Base-by-base conservation (phyloP, 139 green algal species). In the Diplosphaera chodatii region DNA sequence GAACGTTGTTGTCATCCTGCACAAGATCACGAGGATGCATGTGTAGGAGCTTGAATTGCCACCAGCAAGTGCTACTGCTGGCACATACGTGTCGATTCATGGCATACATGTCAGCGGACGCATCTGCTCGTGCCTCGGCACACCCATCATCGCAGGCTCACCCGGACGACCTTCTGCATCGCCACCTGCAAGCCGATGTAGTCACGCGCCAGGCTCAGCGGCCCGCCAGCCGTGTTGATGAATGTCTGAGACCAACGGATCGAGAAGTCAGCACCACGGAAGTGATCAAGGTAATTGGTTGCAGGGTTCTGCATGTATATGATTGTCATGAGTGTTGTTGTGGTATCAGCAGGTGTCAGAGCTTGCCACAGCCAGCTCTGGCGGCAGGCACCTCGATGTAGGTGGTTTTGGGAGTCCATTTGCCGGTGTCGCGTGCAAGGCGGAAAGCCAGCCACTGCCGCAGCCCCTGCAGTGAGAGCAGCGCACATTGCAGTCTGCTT, bases 391-490 rank as follows among this genome's bases (percentile, higher is more conserved):
- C 71, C 71, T 76, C 71, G 55, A 41, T 65, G 63, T 65, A 76
- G 2, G 48, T 32, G 1, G 71, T 76, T 28, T 34, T 34, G 2
- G 71, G 71, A 6, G 32, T 37, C 63, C 62, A 76, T 33, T 67
- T 37, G 40, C 63, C 71, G 18, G 34, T n/a, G 1, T 27, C 40
- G 22, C 63, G 23, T 1, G 55, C 67, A 25, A 74, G 18, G 37
- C 64, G 40, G 65, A 67, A 76, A 1, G 66, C 56, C 66, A 73
- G 18, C n/a, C 30, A 78, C 27, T 78, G 40, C 32, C 71, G 66
- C 73, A 78, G 73, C 2, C 73, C 67, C 48, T 59, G 48, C 18
- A 25, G 37, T 48, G 37, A 13, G 10, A 8, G 37, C 8, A 13
- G 10, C n/a, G n/a, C n/a, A n/a, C n/a, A n/a, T n/a, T n/a, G n/a